Percentiles rank a stretch among this genome's conserved stretches.
Conservation (phyloP, 257 asterid species). For the Petrea volubilis region DNA sequence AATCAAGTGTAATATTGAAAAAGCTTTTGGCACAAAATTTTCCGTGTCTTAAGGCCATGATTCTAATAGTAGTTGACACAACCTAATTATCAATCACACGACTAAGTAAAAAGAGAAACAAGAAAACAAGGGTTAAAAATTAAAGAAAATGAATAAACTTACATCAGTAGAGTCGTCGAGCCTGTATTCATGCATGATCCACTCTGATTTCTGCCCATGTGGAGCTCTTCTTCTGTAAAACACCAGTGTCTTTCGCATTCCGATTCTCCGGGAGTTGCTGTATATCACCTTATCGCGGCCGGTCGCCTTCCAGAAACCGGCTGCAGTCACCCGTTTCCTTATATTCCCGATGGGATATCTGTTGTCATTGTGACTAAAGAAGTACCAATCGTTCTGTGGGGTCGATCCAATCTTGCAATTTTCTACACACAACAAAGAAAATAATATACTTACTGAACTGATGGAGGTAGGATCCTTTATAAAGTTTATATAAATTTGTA, state of each 20-base stretch:
- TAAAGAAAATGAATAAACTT: no score
- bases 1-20: no score
- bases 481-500: no score
- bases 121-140: neutral
- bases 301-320: slow-evolving; percentile 96
- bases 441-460: no score
- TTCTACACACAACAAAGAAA: slow-evolving; percentile 34
- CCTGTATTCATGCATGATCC: slow-evolving; percentile 95
- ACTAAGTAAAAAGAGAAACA: neutral
- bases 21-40: neutral
- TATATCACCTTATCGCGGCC: slow-evolving; percentile 84
- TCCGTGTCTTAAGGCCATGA: slow-evolving; percentile 17
- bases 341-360: slow-evolving; percentile 86
- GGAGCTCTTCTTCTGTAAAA: slow-evolving; percentile 90
- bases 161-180: slow-evolving; percentile 51
- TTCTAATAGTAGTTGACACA: no score
- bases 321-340: slow-evolving; percentile 85
- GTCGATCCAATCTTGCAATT: slow-evolving; percentile 83
- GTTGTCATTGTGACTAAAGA: slow-evolving; percentile 92
- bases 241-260: slow-evolving; percentile 88
- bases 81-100: no score
- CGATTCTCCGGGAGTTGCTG: slow-evolving; percentile 64
- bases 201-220: slow-evolving; percentile 84
- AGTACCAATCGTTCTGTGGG: slow-evolving; percentile 92
- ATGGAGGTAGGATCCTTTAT: no score